phyloP scores from a whole-genome alignment of 2,329 filamentous ascomycete genomes.

The Fusarium chaquense region DNA sequence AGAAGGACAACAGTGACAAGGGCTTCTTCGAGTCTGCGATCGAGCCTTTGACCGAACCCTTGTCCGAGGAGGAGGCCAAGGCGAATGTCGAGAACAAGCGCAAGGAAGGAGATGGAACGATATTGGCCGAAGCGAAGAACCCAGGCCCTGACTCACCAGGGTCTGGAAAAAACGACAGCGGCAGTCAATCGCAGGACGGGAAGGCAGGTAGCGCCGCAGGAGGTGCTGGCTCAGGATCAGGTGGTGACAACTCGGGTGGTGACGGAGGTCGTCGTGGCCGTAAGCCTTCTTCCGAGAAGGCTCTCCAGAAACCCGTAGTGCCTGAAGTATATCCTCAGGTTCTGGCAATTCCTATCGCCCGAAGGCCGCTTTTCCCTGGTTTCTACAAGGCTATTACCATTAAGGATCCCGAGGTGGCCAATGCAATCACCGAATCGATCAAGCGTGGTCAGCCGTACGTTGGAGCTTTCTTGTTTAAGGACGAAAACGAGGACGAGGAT shows the following conservation, averaged over 20 bases:
- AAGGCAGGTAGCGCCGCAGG: constrained; percentile 70
- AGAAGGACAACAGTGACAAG: constrained; percentile 56
- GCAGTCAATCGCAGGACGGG: constrained; percentile 59
- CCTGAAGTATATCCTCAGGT: constrained; percentile 98
- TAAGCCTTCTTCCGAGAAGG: constrained; percentile 77
- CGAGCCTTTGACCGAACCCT: constrained; percentile 57
- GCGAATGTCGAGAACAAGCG: constrained; percentile 63
- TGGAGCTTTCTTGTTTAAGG: constrained; percentile 96
- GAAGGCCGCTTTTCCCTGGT: constrained; percentile 92
- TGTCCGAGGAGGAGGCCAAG: constrained; percentile 66
- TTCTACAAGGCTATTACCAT: constrained; percentile 99
- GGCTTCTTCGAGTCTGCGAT: constrained; percentile 65
- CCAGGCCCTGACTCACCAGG: constrained; percentile 57
- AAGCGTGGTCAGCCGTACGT: constrained; percentile 98
- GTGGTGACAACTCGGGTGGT: constrained; percentile 67
- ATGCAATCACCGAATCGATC: constrained; percentile 95
- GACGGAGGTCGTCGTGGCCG: constrained; percentile 78
- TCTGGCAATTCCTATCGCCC: constrained; percentile 95
- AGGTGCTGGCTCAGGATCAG: constrained; percentile 61
- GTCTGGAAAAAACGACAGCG: constrained; percentile 60
- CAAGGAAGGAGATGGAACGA: constrained; percentile 58
- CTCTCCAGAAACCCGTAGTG: constrained; percentile 86
- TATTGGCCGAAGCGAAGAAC: constrained; percentile 61
- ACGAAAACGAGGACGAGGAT: constrained; percentile 93
- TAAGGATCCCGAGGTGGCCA: constrained; percentile 88